Base-by-base conservation (phyloP, 2,329 filamentous ascomycete species). In the Leptographium wingfieldii region DNA sequence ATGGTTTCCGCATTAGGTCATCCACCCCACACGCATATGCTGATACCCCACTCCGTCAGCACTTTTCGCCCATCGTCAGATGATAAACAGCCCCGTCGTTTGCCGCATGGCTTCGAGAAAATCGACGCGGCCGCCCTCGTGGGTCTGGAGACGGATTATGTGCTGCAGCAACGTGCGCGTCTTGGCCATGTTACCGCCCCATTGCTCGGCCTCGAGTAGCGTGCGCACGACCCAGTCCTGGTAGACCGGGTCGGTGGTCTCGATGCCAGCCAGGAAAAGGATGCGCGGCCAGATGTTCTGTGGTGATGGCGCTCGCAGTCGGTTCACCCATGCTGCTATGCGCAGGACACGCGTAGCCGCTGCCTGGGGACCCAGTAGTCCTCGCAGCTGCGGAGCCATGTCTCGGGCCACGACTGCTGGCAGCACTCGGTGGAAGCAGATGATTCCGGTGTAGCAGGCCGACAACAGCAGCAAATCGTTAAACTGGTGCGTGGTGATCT, bases 181-280 rank as follows among this genome's bases (percentile, higher is more conserved):
- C 55, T 60, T 60, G 55, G 55, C 49, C 49, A 60, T 19, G 55
- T 60, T 60, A 27, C 33, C 51, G 40, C 59, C 59, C 59, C 55
- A 57, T 9, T 22, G 48, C 49, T 60, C 55, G 55, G 59, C 59
- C 12, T 57, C 55, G 9, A 51, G 25, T 7, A 60, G 49, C 38
- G 55, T 60, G 33, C 40, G 48, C 19, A 60, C 49, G 11, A 22
- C 55, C 65, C 65, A 65, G 57, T 66, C 65, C 9, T 63, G 62
- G 46, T 64, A 59, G 10, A 65, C 62, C 38, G 62, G 61, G 54
- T 66, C 65, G 11, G 60, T 31, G 27, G 64, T 62, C 63, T 66
- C 64, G 10, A 64, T 61, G 48, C 65, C 63, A 9, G 65, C 64
- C 9, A 62, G 55, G 35, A 66, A 65, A 7, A 66, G 53, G 29